Percentiles rank a stretch among this genome's conserved stretches.
Evolutionary conservation across 2,329 filamentous ascomycete genomes (phyloP).

Genomic region (Ophiostoma ips): DNA sequence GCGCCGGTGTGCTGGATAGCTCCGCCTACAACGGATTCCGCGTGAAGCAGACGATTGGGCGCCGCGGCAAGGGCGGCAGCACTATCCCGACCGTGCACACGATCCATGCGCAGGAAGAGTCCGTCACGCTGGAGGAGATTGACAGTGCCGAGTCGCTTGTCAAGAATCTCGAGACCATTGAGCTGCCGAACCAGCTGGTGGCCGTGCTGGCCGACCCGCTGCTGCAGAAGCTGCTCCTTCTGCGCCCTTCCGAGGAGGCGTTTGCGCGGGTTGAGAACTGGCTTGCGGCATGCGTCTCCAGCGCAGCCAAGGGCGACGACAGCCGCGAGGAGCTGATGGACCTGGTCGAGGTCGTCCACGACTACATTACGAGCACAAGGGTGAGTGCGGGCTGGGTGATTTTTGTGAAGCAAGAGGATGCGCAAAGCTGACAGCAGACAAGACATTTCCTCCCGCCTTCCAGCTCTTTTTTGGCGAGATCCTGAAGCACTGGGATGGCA

Average conservation of each 20-base stretch:
- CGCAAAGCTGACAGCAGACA: background rate
- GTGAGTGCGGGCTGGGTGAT: constrained; percentile 22
- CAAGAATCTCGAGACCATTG: constrained; percentile 59
- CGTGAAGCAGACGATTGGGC: constrained; percentile 25
- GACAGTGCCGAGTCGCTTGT: constrained; percentile 58
- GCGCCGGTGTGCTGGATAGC: constrained; percentile 12
- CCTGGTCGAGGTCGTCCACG: constrained; percentile 39
- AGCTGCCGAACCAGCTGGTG: constrained; percentile 69
- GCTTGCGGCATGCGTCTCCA: constrained; percentile 41
- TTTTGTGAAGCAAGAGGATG: background rate
- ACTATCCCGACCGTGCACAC: constrained; percentile 56
- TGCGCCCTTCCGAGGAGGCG: constrained; percentile 41
- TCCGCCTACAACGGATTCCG: constrained; percentile 43
- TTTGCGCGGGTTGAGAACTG: constrained; percentile 43
- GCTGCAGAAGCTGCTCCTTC: constrained; percentile 62
- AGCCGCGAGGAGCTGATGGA: constrained; percentile 36
- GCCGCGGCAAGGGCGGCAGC: constrained; percentile 15
- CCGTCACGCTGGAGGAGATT: constrained; percentile 63
- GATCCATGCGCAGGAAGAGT: constrained; percentile 54
- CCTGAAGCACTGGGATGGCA: constrained; percentile 48
- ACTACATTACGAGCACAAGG: constrained; percentile 43
- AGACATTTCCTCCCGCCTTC: constrained; percentile 13
- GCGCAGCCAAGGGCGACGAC: constrained; percentile 31
- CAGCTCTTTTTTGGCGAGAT: constrained; percentile 32
- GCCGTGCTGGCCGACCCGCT: constrained; percentile 63